These are phyloP conservation scores for Penicillium canariense DNA, from an alignment of 495 filamentous ascomycete species.

Conservation along the genomic window DNA sequence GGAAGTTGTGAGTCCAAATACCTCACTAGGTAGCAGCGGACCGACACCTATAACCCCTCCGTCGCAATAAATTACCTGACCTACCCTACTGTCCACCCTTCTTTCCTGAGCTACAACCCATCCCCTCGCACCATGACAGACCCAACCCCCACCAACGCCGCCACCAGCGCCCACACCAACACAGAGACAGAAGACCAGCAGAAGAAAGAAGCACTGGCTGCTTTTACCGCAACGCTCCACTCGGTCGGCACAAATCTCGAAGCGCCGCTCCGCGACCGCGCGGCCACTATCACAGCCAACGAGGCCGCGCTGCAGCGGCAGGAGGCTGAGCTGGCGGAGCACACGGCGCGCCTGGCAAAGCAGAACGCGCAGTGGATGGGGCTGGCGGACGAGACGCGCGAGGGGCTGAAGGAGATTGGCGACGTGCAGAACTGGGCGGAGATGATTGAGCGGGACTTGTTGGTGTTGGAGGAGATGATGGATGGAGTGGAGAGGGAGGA, in stretches of 20 bases:
- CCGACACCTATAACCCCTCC: too few relatives aligned
- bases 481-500: slow-evolving; percentile 54
- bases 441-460: slow-evolving; percentile 86
- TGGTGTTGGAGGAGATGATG: slow-evolving; percentile 85
- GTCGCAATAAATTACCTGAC: not conserved
- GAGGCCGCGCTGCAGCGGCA: slow-evolving; percentile 66
- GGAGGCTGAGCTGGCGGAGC: slow-evolving; percentile 63
- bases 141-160: not conserved
- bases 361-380: slow-evolving; percentile 71
- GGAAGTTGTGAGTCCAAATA: not conserved
- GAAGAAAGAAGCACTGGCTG: slow-evolving; percentile 63
- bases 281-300: slow-evolving; percentile 73
- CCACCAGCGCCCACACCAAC: not conserved
- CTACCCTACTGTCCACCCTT: not conserved
- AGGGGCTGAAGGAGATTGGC: slow-evolving; percentile 85
- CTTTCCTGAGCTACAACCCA: not conserved
- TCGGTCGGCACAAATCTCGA: slow-evolving; percentile 70
- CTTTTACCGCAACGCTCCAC: slow-evolving; percentile 73
- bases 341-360: slow-evolving; percentile 62
- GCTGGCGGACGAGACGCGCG: slow-evolving; percentile 64
- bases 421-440: slow-evolving; percentile 99
- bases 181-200: slow-evolving; percentile 14
- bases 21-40: too few relatives aligned
- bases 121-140: not conserved
- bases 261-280: slow-evolving; percentile 67